These are phyloP conservation scores for Camelina laxa DNA, from an alignment of 345 rosid species.

Conservation along the genomic window DNA sequence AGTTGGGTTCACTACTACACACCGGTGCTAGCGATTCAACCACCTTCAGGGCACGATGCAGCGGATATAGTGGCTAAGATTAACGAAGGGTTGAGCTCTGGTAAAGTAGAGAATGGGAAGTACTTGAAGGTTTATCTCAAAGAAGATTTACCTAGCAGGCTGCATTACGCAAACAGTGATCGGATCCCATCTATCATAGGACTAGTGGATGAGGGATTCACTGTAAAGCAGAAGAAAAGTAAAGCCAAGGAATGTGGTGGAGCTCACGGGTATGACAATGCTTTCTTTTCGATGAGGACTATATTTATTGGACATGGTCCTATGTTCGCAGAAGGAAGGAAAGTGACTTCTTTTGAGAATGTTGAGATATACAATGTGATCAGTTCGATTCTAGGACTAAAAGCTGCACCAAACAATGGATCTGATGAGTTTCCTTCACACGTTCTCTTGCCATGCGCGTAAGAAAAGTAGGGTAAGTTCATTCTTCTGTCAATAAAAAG, in stretches of 20 bases:
- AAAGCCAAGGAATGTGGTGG: conserved; percentile 80
- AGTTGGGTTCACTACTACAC: conserved; percentile 72
- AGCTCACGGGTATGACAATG: conserved; percentile 90
- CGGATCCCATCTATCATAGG: conserved; percentile 85
- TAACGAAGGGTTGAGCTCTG: conserved; percentile 72
- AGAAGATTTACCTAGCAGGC: conserved; percentile 81
- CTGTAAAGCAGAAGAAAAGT: conserved; percentile 71
- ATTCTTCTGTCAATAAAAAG: conserved; percentile 23
- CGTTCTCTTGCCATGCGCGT: conserved; percentile 57
- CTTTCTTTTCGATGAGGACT: conserved; percentile 88
- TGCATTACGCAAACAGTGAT: conserved; percentile 69
- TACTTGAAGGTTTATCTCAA: conserved; percentile 76
- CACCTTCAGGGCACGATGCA: conserved; percentile 53
- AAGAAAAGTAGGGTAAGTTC: conserved; percentile 22
- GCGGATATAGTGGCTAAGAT: conserved; percentile 74
- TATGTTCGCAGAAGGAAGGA: conserved; percentile 67
- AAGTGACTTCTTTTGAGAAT: conserved; percentile 94
- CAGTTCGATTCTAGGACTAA: conserved; percentile 77
- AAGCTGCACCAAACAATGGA: conserved; percentile 86
- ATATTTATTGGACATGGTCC: conserved; percentile 95
- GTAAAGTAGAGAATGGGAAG: conserved; percentile 78
- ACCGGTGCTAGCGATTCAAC: conserved; percentile 81
- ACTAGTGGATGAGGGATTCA: conserved; percentile 72
- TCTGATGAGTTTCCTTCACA: conserved; percentile 52
- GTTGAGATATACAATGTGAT: conserved; percentile 84